phyloP scores from a whole-genome alignment of 306 rosid genomes.

The Casuarina cunninghamiana region DNA sequence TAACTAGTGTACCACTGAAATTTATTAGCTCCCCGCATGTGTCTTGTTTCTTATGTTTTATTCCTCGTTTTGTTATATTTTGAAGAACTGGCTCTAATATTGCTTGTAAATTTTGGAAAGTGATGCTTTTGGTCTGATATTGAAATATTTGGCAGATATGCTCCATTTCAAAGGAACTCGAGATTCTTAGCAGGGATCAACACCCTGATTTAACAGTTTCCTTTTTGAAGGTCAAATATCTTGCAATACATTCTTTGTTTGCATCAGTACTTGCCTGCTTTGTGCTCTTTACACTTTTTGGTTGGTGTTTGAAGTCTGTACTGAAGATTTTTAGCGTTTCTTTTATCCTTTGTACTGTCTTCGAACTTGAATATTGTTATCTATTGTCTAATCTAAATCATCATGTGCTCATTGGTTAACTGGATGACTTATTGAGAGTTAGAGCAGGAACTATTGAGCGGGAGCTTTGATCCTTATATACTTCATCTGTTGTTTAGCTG shows the following conservation, averaged over 20 bases:
- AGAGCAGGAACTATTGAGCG: neutral
- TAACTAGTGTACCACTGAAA: neutral
- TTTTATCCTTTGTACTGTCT: neutral
- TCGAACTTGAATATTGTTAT: neutral
- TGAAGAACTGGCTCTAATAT: conserved; percentile 22
- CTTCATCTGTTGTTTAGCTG: neutral
- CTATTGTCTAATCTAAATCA: neutral
- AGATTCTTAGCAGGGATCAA: conserved; percentile 91
- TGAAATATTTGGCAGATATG: conserved; percentile 66
- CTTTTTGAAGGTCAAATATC: conserved; percentile 62
- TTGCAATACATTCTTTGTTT: conserved; percentile 10
- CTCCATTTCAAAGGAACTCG: conserved; percentile 78
- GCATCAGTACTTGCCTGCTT: neutral
- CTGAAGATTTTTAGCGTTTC: neutral
- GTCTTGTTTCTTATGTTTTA: conserved; percentile 6
- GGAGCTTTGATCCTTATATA: neutral
- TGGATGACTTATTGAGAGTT: neutral
- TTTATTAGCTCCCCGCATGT: neutral
- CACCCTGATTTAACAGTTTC: conserved; percentile 86
- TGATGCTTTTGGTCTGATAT: conserved; percentile 30
- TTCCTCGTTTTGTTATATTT: conserved; percentile 17
- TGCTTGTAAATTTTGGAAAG: conserved; percentile 22
- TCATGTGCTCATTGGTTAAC: neutral
- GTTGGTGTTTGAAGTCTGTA: conserved; percentile 1
- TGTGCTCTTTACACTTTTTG: neutral